Conservation (phyloP, 805 yeast genomes). For the Lipomyces starkeyi region DNA sequence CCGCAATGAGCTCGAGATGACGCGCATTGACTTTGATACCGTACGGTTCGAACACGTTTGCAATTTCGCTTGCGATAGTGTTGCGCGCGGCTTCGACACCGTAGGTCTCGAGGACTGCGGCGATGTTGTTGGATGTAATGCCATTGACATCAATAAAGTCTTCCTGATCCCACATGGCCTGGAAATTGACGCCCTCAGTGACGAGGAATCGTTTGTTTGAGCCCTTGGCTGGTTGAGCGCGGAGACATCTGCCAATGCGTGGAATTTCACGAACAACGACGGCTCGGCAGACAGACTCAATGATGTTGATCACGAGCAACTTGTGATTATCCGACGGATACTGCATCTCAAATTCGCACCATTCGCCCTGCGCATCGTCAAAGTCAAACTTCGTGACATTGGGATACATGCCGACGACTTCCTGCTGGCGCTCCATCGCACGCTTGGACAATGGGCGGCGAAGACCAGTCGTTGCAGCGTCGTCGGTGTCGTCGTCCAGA, state of each 20-base stretch:
- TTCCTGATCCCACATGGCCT: slow-evolving; percentile 97
- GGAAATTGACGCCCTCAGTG: slow-evolving; percentile 98
- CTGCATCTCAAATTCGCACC: slow-evolving; percentile 91
- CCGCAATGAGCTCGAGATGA: slow-evolving; percentile 96
- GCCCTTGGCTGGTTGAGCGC: slow-evolving; percentile 30
- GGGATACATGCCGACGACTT: slow-evolving; percentile 73
- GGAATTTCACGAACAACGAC: slow-evolving; percentile 94
- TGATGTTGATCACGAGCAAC: slow-evolving; percentile 93
- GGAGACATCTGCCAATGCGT: slow-evolving; percentile 81
- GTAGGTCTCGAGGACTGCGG: slow-evolving; percentile 85
- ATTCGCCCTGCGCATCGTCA: slow-evolving; percentile 84
- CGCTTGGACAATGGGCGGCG: slow-evolving; percentile 53
- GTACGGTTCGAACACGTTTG: slow-evolving; percentile 93
- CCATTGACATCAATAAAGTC: slow-evolving; percentile 89
- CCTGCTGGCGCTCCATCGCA: slow-evolving; percentile 86
- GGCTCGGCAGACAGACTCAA: slow-evolving; percentile 87
- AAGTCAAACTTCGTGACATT: slow-evolving; percentile 82
- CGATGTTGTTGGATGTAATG: slow-evolving; percentile 89
- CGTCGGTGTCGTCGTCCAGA: slow-evolving; percentile 51
- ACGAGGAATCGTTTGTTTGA: slow-evolving; percentile 65
- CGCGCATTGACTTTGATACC: slow-evolving; percentile 92
- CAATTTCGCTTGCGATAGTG: slow-evolving; percentile 94
- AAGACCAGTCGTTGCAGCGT: slow-evolving; percentile 50
- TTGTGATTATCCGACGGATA: slow-evolving; percentile 86
- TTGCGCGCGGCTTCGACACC: slow-evolving; percentile 99